phyloP scores from a whole-genome alignment of 345 rosid genomes.

The Moricandia arvensis region DNA sequence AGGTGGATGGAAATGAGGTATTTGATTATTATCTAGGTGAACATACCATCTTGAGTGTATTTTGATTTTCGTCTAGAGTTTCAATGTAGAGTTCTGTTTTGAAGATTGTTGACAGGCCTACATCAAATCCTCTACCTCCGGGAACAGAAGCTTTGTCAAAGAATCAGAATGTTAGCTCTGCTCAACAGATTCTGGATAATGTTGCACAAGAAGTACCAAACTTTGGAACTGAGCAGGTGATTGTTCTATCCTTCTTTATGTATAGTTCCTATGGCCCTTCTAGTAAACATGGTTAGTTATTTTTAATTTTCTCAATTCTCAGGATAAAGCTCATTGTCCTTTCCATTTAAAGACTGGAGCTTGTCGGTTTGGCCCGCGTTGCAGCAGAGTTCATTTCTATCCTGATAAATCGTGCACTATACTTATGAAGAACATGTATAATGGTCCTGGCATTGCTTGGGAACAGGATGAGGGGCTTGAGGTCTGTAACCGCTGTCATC shows the following conservation, averaged over 20 bases:
- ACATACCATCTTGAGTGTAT: background rate
- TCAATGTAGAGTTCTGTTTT: slow-evolving; percentile 16
- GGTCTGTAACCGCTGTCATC: slow-evolving; percentile 88
- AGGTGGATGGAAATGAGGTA: slow-evolving; percentile 52
- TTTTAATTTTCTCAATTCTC: background rate
- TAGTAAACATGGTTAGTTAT: background rate
- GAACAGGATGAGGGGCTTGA: slow-evolving; percentile 99
- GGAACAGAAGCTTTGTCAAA: slow-evolving; percentile 56
- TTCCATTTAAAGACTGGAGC: slow-evolving; percentile 95
- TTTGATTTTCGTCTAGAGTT: background rate
- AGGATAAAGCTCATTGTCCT: slow-evolving; percentile 99
- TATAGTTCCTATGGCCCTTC: background rate
- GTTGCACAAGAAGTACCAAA: slow-evolving; percentile 86
- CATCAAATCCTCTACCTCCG: slow-evolving; percentile 92
- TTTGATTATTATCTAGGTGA: slow-evolving; percentile 10
- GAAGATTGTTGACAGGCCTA: slow-evolving; percentile 76
- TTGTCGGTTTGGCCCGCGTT: slow-evolving; percentile 93
- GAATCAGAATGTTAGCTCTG: slow-evolving; percentile 53
- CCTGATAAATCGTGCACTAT: slow-evolving; percentile 82
- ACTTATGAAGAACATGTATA: slow-evolving; percentile 92
- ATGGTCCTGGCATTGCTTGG: slow-evolving; percentile 92
- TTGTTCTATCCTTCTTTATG: background rate
- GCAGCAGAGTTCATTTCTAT: slow-evolving; percentile 95
- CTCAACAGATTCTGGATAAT: slow-evolving; percentile 65
- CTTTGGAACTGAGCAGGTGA: slow-evolving; percentile 94